Conservation (phyloP, 1,284 basidiomycete genomes). For the Taiwanofungus camphoratus region DNA sequence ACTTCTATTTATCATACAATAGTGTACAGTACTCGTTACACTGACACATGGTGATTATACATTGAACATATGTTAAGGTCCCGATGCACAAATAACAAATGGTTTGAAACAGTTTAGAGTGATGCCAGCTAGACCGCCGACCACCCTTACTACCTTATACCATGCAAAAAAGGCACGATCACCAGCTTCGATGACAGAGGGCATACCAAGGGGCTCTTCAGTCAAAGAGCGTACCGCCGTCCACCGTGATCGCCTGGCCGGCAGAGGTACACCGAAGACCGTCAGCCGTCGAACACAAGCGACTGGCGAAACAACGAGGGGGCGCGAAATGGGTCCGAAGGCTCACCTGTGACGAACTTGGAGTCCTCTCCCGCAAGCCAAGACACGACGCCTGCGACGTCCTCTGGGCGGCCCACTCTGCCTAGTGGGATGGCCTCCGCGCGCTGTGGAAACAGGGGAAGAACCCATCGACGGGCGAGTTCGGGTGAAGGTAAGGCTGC, state of each 20-base stretch:
- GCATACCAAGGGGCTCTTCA: too few relatives aligned
- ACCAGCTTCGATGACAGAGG: too few relatives aligned
- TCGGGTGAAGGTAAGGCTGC: not conserved
- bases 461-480: not conserved
- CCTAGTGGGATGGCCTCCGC: constrained; percentile 12
- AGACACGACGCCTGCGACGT: constrained; percentile 33
- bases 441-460: constrained; percentile 6
- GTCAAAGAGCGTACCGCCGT: constrained; percentile 7
- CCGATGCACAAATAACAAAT: too few relatives aligned
- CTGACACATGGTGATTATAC: too few relatives aligned
- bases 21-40: too few relatives aligned
- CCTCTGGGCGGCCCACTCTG: constrained; percentile 24
- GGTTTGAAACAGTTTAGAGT: too few relatives aligned
- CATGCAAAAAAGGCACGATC: too few relatives aligned
- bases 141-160: too few relatives aligned
- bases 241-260: constrained; percentile 8
- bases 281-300: not conserved
- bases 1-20: too few relatives aligned
- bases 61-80: too few relatives aligned
- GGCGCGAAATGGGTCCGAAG: not conserved
- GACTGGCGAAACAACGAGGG: not conserved
- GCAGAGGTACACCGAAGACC: not conserved
- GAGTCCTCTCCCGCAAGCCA: constrained; percentile 31
- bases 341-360: constrained; percentile 30
- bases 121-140: too few relatives aligned